phyloP scores from a whole-genome alignment of 306 rosid species.

The Elaeagnus macrophylla region DNA sequence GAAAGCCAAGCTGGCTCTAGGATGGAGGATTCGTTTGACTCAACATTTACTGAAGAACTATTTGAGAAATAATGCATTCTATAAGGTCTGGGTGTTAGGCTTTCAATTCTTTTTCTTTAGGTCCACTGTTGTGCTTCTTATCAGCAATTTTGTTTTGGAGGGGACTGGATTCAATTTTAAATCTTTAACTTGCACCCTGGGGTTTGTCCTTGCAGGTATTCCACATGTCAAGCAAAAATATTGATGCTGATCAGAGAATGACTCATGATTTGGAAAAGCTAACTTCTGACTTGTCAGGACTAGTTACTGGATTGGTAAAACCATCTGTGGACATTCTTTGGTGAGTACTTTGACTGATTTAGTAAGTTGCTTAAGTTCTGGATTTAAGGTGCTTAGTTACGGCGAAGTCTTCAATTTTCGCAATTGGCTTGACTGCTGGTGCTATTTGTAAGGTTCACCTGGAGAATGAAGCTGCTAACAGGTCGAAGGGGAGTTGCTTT shows the following conservation, averaged over 20 bases:
- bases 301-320: constrained; percentile 94
- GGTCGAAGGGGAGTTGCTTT: constrained; percentile 93
- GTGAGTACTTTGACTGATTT: constrained; percentile 38
- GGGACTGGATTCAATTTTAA: background rate
- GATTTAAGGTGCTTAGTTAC: constrained; percentile 11
- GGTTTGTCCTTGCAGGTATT: constrained; percentile 61
- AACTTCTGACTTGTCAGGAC: constrained; percentile 77
- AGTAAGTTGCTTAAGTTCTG: background rate
- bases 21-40: constrained; percentile 96
- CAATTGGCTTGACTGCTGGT: constrained; percentile 8
- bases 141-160: background rate
- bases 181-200: background rate
- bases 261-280: constrained; percentile 93
- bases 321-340: constrained; percentile 94
- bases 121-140: constrained; percentile 1
- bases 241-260: constrained; percentile 95
- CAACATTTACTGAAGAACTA: constrained; percentile 76
- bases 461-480: constrained; percentile 98
- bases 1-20: constrained; percentile 85
- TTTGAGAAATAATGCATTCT: constrained; percentile 82
- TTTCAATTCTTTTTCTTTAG: constrained; percentile 12
- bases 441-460: constrained; percentile 72
- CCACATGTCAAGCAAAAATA: constrained; percentile 70
- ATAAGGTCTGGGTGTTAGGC: constrained; percentile 54
- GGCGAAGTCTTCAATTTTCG: constrained; percentile 8